phyloP scores from a whole-genome alignment of 2,329 filamentous ascomycete genomes.

The Ceratocystis cacaofunesta region DNA sequence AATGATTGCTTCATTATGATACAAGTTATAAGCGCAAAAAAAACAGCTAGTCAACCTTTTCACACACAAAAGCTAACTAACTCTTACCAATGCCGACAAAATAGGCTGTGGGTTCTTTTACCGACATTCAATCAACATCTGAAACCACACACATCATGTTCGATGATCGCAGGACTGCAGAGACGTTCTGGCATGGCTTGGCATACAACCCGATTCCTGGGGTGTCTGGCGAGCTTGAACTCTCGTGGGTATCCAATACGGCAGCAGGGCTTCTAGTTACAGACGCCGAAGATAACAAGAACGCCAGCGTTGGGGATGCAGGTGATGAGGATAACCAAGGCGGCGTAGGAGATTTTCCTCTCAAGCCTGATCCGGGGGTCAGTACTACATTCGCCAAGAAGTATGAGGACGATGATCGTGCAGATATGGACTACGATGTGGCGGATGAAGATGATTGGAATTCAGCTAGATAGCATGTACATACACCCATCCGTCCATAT shows the following conservation, averaged over 20 bases:
- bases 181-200: conserved; percentile 50
- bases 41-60: neutral
- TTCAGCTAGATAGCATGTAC: neutral
- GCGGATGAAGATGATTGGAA: conserved; percentile 36
- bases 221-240: conserved; percentile 45
- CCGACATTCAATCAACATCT: conserved; percentile 37
- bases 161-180: conserved; percentile 54
- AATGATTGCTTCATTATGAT: conserved; percentile 21
- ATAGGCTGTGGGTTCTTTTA: conserved; percentile 48
- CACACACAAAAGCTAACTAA: neutral
- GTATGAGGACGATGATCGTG: conserved; percentile 23
- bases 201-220: conserved; percentile 44
- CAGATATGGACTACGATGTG: conserved; percentile 40
- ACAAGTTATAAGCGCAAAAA: conserved; percentile 7
- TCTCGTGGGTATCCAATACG: conserved; percentile 43
- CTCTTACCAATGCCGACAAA: neutral
- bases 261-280: conserved; percentile 19
- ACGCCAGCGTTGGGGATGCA: conserved; percentile 11
- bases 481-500: neutral
- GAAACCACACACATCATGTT: conserved; percentile 43
- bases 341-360: neutral
- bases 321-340: conserved; percentile 8
- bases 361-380: neutral
- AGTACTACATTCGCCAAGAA: conserved; percentile 17
- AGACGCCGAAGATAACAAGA: conserved; percentile 18